These are phyloP conservation scores for Aspergillus homomorphus DNA, from an alignment of 495 filamentous ascomycete species.

Conservation along the genomic window DNA sequence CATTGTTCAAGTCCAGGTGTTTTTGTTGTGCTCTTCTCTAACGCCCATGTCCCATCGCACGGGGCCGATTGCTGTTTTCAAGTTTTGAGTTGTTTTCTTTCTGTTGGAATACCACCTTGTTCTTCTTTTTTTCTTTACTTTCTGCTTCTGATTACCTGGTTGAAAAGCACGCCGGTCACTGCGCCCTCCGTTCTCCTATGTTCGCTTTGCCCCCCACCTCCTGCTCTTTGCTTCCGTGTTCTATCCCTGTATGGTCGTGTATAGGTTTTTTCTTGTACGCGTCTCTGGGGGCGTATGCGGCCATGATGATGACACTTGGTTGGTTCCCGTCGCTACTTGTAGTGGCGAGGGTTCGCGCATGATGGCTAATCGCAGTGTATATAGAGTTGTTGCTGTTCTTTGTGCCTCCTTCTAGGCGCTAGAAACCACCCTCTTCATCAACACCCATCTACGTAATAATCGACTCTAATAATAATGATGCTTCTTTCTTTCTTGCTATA, in stretches of 20 bases:
- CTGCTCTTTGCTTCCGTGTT: slow-evolving; percentile 2
- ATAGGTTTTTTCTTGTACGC: slow-evolving; percentile 16
- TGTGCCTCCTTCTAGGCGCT: slow-evolving; percentile 31
- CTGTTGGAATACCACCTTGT: slow-evolving; percentile 26
- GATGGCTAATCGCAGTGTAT: slow-evolving; percentile 32
- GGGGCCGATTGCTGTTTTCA: slow-evolving; percentile 9
- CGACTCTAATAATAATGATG: slow-evolving; percentile 25
- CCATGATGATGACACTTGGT: slow-evolving; percentile 5
- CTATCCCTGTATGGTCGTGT: slow-evolving; percentile 20
- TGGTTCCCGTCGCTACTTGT: slow-evolving; percentile 15
- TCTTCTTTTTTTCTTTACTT: slow-evolving; percentile 7
- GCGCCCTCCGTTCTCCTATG: background rate
- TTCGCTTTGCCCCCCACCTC: background rate
- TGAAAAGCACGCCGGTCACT: slow-evolving; percentile 13
- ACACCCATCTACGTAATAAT: slow-evolving; percentile 35
- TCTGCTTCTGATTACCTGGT: background rate
- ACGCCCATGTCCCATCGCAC: slow-evolving; percentile 10
- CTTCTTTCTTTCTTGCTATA: too few relatives aligned
- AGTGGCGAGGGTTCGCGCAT: slow-evolving; percentile 21
- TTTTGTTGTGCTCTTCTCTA: slow-evolving; percentile 7
- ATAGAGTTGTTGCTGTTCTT: slow-evolving; percentile 33
- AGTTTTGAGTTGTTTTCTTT: slow-evolving; percentile 13
- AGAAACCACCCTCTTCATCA: slow-evolving; percentile 16
- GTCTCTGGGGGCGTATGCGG: slow-evolving; percentile 13
- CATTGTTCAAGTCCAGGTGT: background rate